Conservation (phyloP, 2,329 filamentous ascomycete species). For the Neophaeococcomyces mojaviensis region DNA sequence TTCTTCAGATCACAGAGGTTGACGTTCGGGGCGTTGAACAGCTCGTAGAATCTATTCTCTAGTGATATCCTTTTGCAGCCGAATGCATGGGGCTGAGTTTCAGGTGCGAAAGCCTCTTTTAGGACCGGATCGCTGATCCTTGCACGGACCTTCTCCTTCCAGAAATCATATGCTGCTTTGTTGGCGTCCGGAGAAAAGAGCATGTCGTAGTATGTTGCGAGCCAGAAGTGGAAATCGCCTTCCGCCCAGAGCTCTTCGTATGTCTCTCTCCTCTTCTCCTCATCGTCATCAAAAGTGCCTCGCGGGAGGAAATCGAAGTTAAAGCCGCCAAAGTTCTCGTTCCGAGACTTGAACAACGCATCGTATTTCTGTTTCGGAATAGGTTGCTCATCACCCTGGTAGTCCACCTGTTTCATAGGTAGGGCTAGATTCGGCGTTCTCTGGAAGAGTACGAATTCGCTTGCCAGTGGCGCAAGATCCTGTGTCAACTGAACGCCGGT, state of each 20-base stretch:
- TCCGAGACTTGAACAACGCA: conserved; percentile 7
- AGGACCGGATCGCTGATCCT: conserved; percentile 45
- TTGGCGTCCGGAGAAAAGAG: conserved; percentile 43
- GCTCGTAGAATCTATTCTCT: conserved; percentile 46
- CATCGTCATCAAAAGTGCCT: conserved; percentile 21
- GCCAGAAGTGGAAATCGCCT: conserved; percentile 50
- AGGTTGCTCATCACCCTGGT: conserved; percentile 43
- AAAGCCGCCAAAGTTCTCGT: conserved; percentile 23
- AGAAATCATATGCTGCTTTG: conserved; percentile 47
- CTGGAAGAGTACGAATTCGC: conserved; percentile 46
- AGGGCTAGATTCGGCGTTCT: conserved; percentile 58
- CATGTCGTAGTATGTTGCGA: conserved; percentile 45
- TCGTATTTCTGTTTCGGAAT: conserved; percentile 23
- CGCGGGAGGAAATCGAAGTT: conserved; percentile 48
- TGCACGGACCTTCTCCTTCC: conserved; percentile 44
- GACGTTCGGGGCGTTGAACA: conserved; percentile 40
- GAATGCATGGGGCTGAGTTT: conserved; percentile 46
- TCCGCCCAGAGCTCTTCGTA: conserved; percentile 43
- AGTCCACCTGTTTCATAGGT: conserved; percentile 48
- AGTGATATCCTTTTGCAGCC: conserved; percentile 45
- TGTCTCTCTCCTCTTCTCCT: conserved; percentile 31
- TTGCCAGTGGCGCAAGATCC: conserved; percentile 48
- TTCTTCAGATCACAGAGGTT: conserved; percentile 38
- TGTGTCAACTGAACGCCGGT: conserved; percentile 59
- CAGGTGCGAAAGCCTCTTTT: conserved; percentile 48